A percentile compares a stretch with the other conserved stretches of the same genome.
phyloP scores from a whole-genome alignment of 2,329 filamentous ascomycete species.

The Fusarium phyllophilum region DNA sequence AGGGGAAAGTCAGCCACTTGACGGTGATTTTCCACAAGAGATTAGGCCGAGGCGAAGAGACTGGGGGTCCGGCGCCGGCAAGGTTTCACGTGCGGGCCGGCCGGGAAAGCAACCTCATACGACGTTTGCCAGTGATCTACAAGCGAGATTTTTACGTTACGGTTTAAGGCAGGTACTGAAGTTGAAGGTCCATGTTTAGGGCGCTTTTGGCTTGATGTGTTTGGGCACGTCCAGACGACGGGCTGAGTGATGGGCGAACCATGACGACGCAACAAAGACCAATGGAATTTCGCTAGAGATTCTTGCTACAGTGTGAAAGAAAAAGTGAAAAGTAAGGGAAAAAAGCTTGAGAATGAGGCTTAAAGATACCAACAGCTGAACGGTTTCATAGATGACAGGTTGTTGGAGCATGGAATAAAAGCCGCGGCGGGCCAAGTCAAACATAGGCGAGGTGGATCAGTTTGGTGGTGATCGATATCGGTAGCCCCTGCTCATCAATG shows the following conservation, averaged over 20 bases:
- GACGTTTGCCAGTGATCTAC: conserved; percentile 20
- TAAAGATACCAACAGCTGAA: conserved; percentile 29
- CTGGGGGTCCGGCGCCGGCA: conserved; percentile 24
- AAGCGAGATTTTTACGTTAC: conserved; percentile 34
- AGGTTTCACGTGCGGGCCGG: conserved; percentile 41
- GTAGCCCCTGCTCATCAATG: conserved; percentile 7
- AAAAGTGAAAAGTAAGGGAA: background rate
- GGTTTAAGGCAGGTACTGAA: conserved; percentile 38
- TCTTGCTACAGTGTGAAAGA: conserved; percentile 3
- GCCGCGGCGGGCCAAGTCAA: conserved; percentile 30
- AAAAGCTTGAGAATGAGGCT: conserved; percentile 25
- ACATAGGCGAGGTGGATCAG: conserved; percentile 31
- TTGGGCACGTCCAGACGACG: background rate
- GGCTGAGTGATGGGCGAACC: conserved; percentile 2
- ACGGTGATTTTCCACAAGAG: conserved; percentile 26
- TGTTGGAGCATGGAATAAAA: conserved; percentile 17
- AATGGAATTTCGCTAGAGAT: conserved; percentile 13
- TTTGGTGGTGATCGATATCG: conserved; percentile 31
- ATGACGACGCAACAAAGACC: conserved; percentile 10
- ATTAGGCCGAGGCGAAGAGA: conserved; percentile 41
- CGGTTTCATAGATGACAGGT: conserved; percentile 14
- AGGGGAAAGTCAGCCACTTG: conserved; percentile 31
- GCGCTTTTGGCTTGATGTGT: conserved; percentile 6
- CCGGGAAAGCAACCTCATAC: conserved; percentile 33
- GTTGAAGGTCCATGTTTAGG: conserved; percentile 20